phyloP scores from a whole-genome alignment of 2,329 filamentous ascomycete genomes.

The Penicillium sp. region DNA sequence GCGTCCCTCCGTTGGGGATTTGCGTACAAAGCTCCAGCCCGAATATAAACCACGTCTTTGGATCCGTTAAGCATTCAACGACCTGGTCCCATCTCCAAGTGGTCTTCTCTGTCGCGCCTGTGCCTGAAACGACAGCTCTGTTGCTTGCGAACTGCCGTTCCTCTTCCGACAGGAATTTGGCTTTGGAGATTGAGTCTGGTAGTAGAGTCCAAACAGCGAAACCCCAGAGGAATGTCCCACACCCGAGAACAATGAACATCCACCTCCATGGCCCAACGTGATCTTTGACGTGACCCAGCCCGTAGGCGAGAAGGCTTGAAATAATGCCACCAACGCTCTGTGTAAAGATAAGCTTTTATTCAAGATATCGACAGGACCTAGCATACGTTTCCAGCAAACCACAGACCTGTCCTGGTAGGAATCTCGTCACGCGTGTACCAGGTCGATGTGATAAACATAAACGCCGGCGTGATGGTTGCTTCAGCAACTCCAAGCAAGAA shows the following conservation, averaged over 20 bases:
- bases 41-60: conserved; percentile 60
- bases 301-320: conserved; percentile 45
- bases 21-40: conserved; percentile 49
- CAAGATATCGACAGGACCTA: neutral
- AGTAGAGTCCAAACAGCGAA: conserved; percentile 49
- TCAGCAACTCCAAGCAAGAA: conserved; percentile 57
- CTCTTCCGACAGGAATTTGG: conserved; percentile 55
- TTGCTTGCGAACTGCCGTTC: conserved; percentile 46
- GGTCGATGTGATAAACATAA: conserved; percentile 56
- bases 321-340: conserved; percentile 20
- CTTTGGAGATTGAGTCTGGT: conserved; percentile 54
- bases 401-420: conserved; percentile 53
- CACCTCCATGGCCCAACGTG: conserved; percentile 35
- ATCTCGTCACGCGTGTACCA: conserved; percentile 59
- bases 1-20: conserved; percentile 62
- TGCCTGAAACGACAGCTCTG: conserved; percentile 47
- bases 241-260: conserved; percentile 58
- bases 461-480: conserved; percentile 53
- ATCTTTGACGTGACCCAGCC: conserved; percentile 51
- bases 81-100: conserved; percentile 53
- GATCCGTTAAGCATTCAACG: conserved; percentile 54
- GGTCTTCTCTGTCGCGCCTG: conserved; percentile 49
- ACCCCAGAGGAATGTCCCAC: conserved; percentile 51
- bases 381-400: conserved; percentile 43
- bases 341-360: neutral